phyloP scores from a whole-genome alignment of 345 rosid species.

The Pelargonium nanum region DNA sequence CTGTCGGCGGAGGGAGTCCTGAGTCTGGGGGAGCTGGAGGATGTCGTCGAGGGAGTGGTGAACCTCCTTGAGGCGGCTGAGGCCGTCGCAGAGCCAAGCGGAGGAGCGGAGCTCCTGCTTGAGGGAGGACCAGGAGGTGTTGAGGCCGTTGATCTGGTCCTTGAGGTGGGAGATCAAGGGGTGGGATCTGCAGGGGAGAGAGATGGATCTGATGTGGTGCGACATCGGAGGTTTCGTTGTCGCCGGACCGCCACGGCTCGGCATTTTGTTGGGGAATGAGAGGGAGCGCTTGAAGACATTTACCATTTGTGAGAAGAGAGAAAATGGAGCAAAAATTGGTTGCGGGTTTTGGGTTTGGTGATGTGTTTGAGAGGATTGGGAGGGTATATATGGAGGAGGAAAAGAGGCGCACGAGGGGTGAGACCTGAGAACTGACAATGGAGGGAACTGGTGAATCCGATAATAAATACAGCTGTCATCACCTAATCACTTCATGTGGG shows the following conservation, averaged over 20 bases:
- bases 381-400: not conserved
- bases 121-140: constrained; percentile 14
- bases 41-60: constrained; percentile 37
- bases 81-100: constrained; percentile 30
- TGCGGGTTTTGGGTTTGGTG: not conserved
- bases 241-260: too few species aligned
- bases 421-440: too few species aligned
- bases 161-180: constrained; percentile 44
- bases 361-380: not conserved
- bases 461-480: not conserved
- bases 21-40: constrained; percentile 53
- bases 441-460: not conserved
- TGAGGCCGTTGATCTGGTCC: constrained; percentile 23
- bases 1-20: constrained; percentile 27
- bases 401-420: not conserved
- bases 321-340: too few species aligned
- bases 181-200: constrained; percentile 51
- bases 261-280: constrained; percentile 42
- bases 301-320: too few species aligned
- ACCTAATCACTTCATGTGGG: not conserved
- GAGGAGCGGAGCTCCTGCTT: constrained; percentile 17
- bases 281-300: constrained; percentile 47
- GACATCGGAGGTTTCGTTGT: constrained; percentile 29
- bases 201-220: constrained; percentile 45
- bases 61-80: constrained; percentile 26